A percentile compares a stretch with the other conserved stretches of the same genome.
Conservation (phyloP, 1,284 basidiomycete genomes). For the Cryptococcus sp. region DNA sequence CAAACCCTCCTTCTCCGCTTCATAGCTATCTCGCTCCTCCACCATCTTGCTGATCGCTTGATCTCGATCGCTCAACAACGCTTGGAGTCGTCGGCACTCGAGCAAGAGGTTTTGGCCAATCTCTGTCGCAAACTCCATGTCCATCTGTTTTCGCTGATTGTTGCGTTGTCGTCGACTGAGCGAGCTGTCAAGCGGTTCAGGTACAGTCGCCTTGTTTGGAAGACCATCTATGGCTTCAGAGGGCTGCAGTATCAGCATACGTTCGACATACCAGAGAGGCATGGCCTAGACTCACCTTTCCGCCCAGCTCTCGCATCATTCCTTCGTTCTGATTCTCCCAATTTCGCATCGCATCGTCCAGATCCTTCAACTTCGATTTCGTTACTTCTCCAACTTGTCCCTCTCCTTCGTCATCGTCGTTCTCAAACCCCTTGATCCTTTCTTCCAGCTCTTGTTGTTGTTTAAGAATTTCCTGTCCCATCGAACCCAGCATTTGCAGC, state of each 20-base stretch:
- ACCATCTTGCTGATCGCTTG: constrained; percentile 79
- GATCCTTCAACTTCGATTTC: constrained; percentile 64
- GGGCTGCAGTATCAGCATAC: background rate
- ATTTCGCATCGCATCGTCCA: constrained; percentile 65
- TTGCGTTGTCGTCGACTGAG: constrained; percentile 47
- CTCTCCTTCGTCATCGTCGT: constrained; percentile 57
- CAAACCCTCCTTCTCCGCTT: constrained; percentile 66
- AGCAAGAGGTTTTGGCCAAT: constrained; percentile 84
- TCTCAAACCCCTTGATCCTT: constrained; percentile 68
- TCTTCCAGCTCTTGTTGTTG: constrained; percentile 89
- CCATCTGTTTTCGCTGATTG: constrained; percentile 46
- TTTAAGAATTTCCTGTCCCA: constrained; percentile 82
- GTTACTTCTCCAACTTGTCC: constrained; percentile 53
- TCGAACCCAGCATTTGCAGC: constrained; percentile 77
- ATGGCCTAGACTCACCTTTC: constrained; percentile 54
- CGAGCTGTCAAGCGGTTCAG: constrained; percentile 27
- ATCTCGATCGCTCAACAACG: constrained; percentile 77
- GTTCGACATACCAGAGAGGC: constrained; percentile 3
- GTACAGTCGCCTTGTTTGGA: constrained; percentile 11
- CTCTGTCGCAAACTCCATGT: constrained; percentile 85
- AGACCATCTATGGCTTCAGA: constrained; percentile 8
- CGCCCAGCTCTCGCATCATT: constrained; percentile 63
- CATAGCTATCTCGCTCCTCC: constrained; percentile 73
- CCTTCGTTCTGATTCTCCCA: constrained; percentile 83
- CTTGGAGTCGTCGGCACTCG: constrained; percentile 82